Evolutionary conservation across 495 filamentous ascomycete genomes (phyloP).

Genomic region (Tuber magnatum): DNA sequence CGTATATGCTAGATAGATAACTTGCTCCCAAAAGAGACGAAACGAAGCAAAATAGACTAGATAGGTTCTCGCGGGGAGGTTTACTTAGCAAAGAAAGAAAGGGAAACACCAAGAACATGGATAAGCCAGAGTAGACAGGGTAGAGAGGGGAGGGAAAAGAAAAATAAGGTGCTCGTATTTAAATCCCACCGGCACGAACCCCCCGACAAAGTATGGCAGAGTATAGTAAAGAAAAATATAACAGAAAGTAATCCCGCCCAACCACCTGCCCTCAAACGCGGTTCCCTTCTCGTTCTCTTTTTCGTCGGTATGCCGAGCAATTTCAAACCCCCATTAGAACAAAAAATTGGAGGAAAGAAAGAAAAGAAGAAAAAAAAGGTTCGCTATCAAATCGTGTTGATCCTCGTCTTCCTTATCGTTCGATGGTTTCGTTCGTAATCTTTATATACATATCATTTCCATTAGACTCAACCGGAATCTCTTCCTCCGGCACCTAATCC

Average conservation of each 20-base stretch:
- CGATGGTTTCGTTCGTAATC: neutral
- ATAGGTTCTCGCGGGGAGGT: neutral
- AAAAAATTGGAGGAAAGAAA: neutral
- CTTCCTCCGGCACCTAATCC: neutral
- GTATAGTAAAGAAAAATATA: neutral
- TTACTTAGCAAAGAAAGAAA: neutral
- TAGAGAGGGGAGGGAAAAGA: neutral
- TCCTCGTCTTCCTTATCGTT: neutral
- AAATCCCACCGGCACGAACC: neutral
- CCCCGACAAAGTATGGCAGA: neutral
- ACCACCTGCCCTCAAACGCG: neutral
- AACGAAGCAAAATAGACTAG: neutral
- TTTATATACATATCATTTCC: conserved; percentile 1
- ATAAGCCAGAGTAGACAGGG: neutral
- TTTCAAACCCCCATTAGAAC: neutral
- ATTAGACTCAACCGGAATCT: neutral
- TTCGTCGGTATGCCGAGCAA: neutral
- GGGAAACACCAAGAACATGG: neutral
- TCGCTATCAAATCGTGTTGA: neutral
- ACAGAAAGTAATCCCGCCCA: neutral
- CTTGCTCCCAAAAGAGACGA: neutral
- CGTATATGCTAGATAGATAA: neutral
- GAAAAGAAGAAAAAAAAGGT: neutral
- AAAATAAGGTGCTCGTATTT: neutral
- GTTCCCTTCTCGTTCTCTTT: neutral